Evolutionary conservation across 2,329 filamentous ascomycete species (phyloP).

Genomic region (Elsinoe necatrix): DNA sequence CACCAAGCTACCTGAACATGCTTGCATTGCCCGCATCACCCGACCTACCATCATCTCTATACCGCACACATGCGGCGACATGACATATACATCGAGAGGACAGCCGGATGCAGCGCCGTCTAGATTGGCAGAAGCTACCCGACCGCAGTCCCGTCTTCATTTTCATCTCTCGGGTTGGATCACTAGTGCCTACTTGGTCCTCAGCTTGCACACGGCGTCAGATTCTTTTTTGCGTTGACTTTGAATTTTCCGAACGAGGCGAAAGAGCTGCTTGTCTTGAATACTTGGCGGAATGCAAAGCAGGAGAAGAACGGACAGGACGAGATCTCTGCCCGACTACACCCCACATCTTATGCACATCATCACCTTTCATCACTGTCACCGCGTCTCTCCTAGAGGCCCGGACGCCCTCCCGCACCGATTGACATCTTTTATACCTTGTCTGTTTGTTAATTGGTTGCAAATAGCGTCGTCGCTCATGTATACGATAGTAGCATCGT

Average conservation of each 20-base stretch:
- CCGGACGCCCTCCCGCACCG: neutral
- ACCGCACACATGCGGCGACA: conserved; percentile 6
- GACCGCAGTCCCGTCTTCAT: neutral
- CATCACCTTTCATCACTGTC: neutral
- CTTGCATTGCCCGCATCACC: neutral
- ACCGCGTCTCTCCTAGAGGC: neutral
- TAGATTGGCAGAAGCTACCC: neutral
- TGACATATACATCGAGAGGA: neutral
- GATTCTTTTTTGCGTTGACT: neutral
- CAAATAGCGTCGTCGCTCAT: conserved; percentile 9
- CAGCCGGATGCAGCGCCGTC: neutral
- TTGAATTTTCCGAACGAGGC: neutral
- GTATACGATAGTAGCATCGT: conserved; percentile 10
- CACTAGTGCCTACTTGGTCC: neutral
- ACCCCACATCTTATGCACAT: neutral
- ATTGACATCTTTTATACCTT: conserved; percentile 13
- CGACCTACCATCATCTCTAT: neutral
- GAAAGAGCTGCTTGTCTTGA: conserved; percentile 3
- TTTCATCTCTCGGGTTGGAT: neutral
- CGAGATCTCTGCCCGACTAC: no score
- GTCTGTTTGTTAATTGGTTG: conserved; percentile 7
- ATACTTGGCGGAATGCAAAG: neutral
- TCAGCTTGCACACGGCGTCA: neutral
- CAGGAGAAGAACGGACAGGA: neutral
- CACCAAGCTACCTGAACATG: neutral